These are phyloP conservation scores for Emiliania huxleyi DNA, from an alignment of 78 protist species.

Conservation along the genomic window DNA sequence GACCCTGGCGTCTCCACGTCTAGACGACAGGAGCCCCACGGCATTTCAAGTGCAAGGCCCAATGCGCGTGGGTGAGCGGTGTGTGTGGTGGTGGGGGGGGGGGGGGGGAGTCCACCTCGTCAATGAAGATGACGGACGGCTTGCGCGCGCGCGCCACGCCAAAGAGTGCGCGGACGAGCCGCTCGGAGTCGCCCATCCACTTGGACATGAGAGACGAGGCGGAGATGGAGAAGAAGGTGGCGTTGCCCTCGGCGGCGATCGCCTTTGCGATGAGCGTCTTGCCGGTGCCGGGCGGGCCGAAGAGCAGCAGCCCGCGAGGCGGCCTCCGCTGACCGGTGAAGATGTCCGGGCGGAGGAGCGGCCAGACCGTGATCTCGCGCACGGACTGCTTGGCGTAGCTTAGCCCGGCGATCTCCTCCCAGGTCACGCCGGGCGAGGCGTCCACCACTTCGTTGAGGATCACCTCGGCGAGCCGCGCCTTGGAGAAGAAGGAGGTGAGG, in stretches of 20 bases:
- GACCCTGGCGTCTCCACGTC: no score
- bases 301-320: conserved; percentile 76
- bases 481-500: neutral
- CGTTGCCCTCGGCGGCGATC: conserved; percentile 54
- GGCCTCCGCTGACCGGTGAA: conserved; percentile 73
- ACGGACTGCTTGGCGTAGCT: conserved; percentile 63
- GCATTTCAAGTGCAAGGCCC: no score
- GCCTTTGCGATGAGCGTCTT: conserved; percentile 86
- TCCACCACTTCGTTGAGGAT: conserved; percentile 6
- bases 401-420: conserved; percentile 64
- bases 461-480: neutral
- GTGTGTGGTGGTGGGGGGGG: no score
- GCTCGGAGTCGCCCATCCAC: conserved; percentile 87
- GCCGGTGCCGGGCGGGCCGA: conserved; percentile 89
- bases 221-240: conserved; percentile 76
- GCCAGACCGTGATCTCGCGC: conserved; percentile 66
- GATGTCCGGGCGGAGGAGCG: conserved; percentile 70
- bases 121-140: conserved; percentile 87
- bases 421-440: neutral
- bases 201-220: conserved; percentile 76
- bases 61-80: no score
- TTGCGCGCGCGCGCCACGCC: conserved; percentile 70
- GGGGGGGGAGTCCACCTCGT: no score
- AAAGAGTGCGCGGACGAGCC: conserved; percentile 84
- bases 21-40: no score